Evolutionary conservation across 2,329 filamentous ascomycete species (phyloP), one percentile per base, ranked within the genome.

Genomic region (Dothidotthia symphoricarpi): DNA sequence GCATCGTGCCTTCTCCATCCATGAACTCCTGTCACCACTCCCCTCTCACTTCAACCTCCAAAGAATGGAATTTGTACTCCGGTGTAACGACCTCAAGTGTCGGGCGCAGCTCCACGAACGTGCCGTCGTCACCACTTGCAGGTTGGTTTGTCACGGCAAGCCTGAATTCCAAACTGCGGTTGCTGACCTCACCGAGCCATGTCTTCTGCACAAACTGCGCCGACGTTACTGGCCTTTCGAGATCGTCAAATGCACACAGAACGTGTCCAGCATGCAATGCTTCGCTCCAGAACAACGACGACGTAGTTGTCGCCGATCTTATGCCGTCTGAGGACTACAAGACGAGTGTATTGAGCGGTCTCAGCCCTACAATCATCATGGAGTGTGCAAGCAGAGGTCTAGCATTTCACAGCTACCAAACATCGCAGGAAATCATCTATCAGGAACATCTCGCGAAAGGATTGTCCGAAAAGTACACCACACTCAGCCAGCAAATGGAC

Each of bases 291-390:
- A 85, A 83, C 46, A 81, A 81, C 0, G 85, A 94, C 52, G 88
- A 94, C 69, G 86, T 82, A 3, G 80, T 86, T 8, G 73, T 83
- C 14, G 78, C 83, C 1, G 76, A 81, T 19, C 74, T 96, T 27
- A 86, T 83, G 43, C 88, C 88, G 0, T 83, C 81, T 0, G 90
- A 96, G 56, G 88, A 94, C 50, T 95, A 93, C 73, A 95, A 95
- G 66, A 88, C 86, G 0, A 90, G 83, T 43, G 79, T 94, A 0
- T 73, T 96, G 9, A 88, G 86, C 57, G 91, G 91, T 0, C 70
- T 96, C 1, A 86, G 81, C 43, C 91, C 91, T 1, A 83, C 77
- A 24, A 75, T 83, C 19, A 86, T 96, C 47, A 88, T 95, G 77
- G 90, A 95, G 54, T 94, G 88, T 65, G 85, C 88, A 15, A 82